A percentile compares a stretch with the other conserved stretches of the same genome.
Evolutionary conservation across 2,329 filamentous ascomycete genomes (phyloP).

Genomic region (Alternaria infectoria): DNA sequence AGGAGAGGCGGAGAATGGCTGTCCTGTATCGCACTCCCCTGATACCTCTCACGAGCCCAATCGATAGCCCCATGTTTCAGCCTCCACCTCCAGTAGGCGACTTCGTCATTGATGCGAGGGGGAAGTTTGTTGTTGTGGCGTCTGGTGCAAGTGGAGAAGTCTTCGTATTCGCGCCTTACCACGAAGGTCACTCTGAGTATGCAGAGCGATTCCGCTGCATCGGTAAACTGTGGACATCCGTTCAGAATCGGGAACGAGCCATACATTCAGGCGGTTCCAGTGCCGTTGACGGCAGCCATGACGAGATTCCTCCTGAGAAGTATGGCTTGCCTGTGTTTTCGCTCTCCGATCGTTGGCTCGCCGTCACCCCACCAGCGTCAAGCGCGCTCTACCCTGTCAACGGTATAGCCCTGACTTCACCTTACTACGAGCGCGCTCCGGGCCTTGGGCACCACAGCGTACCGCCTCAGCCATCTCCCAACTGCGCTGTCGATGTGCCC

Average conservation of each 20-base stretch:
- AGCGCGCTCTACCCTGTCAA: slow-evolving; percentile 74
- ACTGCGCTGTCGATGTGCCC: slow-evolving; percentile 73
- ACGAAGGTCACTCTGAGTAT: slow-evolving; percentile 35
- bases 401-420: slow-evolving; percentile 64
- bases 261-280: slow-evolving; percentile 45
- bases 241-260: slow-evolving; percentile 63
- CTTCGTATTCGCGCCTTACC: slow-evolving; percentile 67
- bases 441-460: slow-evolving; percentile 66
- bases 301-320: slow-evolving; percentile 42
- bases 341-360: slow-evolving; percentile 75
- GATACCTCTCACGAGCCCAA: slow-evolving; percentile 63
- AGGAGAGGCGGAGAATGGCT: slow-evolving; percentile 72
- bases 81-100: slow-evolving; percentile 74
- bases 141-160: slow-evolving; percentile 88
- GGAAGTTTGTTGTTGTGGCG: slow-evolving; percentile 73
- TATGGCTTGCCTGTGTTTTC: slow-evolving; percentile 70
- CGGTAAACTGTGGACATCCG: slow-evolving; percentile 89
- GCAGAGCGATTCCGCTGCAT: slow-evolving; percentile 66
- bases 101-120: slow-evolving; percentile 75
- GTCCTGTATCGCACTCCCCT: slow-evolving; percentile 75
- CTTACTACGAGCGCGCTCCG: slow-evolving; percentile 61
- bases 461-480: slow-evolving; percentile 71
- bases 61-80: slow-evolving; percentile 67
- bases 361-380: slow-evolving; percentile 75
- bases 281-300: slow-evolving; percentile 43